A percentile compares a stretch with the other conserved stretches of the same genome.
phyloP scores from a whole-genome alignment of 345 rosid species.

The Rhodomyrtus tomentosa region DNA sequence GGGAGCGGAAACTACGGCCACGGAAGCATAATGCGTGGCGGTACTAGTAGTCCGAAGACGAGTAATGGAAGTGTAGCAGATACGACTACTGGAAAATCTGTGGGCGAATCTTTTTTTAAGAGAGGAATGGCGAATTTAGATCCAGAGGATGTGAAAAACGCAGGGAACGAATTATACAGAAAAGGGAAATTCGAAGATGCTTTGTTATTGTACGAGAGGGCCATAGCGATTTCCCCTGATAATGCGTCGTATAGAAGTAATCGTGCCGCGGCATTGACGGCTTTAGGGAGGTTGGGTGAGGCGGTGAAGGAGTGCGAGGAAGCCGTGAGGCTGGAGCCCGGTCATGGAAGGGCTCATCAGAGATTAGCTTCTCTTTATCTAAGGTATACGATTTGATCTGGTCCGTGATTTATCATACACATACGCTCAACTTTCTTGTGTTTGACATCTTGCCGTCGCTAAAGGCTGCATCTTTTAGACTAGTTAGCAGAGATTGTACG shows the following conservation, averaged over 20 bases:
- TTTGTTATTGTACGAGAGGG: constrained; percentile 58
- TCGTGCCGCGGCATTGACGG: constrained; percentile 83
- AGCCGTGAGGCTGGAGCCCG: constrained; percentile 68
- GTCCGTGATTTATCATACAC: neutral
- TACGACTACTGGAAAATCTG: neutral
- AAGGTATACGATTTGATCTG: constrained; percentile 28
- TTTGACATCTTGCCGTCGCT: neutral
- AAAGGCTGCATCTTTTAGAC: too few species aligned
- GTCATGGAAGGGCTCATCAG: constrained; percentile 68
- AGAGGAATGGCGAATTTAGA: constrained; percentile 17
- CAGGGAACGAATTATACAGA: constrained; percentile 76
- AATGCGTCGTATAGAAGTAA: constrained; percentile 72
- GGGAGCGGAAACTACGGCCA: constrained; percentile 88
- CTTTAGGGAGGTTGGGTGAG: constrained; percentile 53
- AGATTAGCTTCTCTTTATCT: constrained; percentile 70
- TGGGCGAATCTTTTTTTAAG: neutral
- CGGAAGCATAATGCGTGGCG: constrained; percentile 68
- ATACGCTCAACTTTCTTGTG: neutral
- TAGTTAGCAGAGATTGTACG: too few species aligned
- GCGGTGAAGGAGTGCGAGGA: constrained; percentile 84
- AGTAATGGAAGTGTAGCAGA: neutral
- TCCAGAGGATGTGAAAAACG: constrained; percentile 70
- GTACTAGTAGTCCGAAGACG: constrained; percentile 6
- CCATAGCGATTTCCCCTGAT: constrained; percentile 60
- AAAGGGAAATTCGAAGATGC: constrained; percentile 68